Percentiles rank a stretch among this genome's conserved stretches.
These are phyloP conservation scores for Xylaria castorea DNA, from an alignment of 495 filamentous ascomycete genomes.

Conservation along the genomic window DNA sequence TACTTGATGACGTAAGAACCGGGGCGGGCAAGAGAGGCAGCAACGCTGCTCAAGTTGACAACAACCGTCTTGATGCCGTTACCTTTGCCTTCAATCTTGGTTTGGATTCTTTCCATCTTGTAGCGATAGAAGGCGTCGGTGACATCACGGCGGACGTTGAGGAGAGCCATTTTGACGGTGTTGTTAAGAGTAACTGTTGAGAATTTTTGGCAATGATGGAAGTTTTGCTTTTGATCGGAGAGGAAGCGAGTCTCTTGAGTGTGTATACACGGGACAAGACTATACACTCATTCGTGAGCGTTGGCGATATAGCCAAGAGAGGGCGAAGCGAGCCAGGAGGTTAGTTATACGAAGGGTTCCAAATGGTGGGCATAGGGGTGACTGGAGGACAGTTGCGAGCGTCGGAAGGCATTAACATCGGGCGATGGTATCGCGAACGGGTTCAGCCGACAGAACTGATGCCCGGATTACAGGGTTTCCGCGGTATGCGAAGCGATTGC, in stretches of 20 bases:
- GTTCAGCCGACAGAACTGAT: slow-evolving; percentile 87
- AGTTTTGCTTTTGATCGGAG: slow-evolving; percentile 30
- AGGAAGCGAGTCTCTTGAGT: slow-evolving; percentile 32
- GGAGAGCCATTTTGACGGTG: slow-evolving; percentile 64
- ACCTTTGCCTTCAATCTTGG: slow-evolving; percentile 99
- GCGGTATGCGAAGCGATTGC: slow-evolving; percentile 89
- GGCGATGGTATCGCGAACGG: slow-evolving; percentile 43
- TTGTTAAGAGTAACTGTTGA: slow-evolving; percentile 38
- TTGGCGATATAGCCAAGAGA: slow-evolving; percentile 32
- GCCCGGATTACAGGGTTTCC: slow-evolving; percentile 85
- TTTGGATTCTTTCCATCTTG: slow-evolving; percentile 98
- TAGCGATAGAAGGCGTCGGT: slow-evolving; percentile 99
- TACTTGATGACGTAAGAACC: slow-evolving; percentile 98
- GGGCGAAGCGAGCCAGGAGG: slow-evolving; percentile 49
- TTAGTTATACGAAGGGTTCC: slow-evolving; percentile 56
- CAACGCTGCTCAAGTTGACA: slow-evolving; percentile 95
- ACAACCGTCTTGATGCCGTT: slow-evolving; percentile 98
- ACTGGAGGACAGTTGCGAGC: slow-evolving; percentile 49
- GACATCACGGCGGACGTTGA: slow-evolving; percentile 99
- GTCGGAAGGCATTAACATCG: slow-evolving; percentile 61
- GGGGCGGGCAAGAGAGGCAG: slow-evolving; percentile 88
- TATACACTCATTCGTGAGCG: slow-evolving; percentile 41
- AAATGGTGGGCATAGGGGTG: slow-evolving; percentile 58
- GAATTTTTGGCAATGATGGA: slow-evolving; percentile 34
- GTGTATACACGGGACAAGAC: slow-evolving; percentile 27